These are phyloP conservation scores for Stephania yunnanensis DNA, from an alignment of 164 flowering plant species.

Conservation along the genomic window DNA sequence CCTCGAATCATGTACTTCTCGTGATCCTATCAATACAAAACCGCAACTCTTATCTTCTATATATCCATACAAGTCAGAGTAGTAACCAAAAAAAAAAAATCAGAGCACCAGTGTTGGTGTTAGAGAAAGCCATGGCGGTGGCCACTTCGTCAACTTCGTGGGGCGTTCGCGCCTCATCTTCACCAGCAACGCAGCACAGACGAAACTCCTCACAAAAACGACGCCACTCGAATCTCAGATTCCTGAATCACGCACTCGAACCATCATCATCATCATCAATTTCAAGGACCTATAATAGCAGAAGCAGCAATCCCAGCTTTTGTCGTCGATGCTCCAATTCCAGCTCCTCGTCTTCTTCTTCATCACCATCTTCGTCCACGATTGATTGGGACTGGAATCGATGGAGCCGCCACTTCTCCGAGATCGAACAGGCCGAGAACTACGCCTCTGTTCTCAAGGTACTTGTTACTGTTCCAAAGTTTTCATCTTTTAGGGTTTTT, in stretches of 20 bases:
- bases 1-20: too few species aligned
- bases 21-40: too few species aligned
- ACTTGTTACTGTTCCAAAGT: not conserved
- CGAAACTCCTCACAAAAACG: conserved; percentile 7
- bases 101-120: too few species aligned
- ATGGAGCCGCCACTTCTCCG: conserved; percentile 79
- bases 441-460: conserved; percentile 80
- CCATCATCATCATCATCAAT: too few species aligned
- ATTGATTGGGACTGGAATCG: conserved; percentile 82
- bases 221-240: conserved; percentile 3
- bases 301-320: not conserved
- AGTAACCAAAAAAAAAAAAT: too few species aligned
- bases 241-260: conserved; percentile 7
- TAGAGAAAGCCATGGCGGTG: conserved; percentile 23
- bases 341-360: not conserved
- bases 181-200: conserved; percentile 13
- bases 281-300: conserved; percentile 2
- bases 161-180: conserved; percentile 22
- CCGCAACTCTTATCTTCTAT: too few species aligned
- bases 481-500: too few species aligned
- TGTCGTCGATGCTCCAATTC: conserved; percentile 31
- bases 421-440: conserved; percentile 78
- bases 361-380: too few species aligned
- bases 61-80: too few species aligned
- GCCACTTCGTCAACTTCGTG: conserved; percentile 24